Percentiles rank a stretch among this genome's conserved stretches.
phyloP scores from a whole-genome alignment of 2,329 filamentous ascomycete genomes.

The Colletotrichum plurivorum region DNA sequence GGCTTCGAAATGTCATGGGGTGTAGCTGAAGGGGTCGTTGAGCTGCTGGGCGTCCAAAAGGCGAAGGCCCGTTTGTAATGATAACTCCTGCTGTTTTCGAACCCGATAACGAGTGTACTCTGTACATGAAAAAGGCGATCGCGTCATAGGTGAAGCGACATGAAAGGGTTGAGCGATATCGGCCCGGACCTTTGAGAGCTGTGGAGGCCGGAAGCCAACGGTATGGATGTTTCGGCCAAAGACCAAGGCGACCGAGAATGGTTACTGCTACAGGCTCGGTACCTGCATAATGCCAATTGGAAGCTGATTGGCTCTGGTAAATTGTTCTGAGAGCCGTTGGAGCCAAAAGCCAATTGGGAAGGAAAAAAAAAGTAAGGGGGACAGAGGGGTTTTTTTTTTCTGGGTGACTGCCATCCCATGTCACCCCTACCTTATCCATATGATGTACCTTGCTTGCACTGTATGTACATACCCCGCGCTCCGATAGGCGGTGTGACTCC shows the following conservation, averaged over 20 bases:
- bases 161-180: neutral
- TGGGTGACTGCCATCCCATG: slow-evolving; percentile 31
- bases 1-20: slow-evolving; percentile 75
- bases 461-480: slow-evolving; percentile 31
- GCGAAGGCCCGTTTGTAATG: slow-evolving; percentile 12
- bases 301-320: neutral
- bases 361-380: neutral
- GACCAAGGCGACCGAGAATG: neutral
- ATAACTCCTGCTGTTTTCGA: neutral
- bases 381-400: neutral
- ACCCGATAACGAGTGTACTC: neutral
- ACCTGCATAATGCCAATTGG: neutral
- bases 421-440: neutral
- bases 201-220: too few species aligned
- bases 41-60: slow-evolving; percentile 49
- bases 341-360: neutral
- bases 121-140: neutral
- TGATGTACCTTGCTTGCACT: neutral
- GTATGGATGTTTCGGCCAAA: too few species aligned
- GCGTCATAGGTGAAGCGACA: neutral
- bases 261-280: neutral
- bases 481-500: slow-evolving; percentile 35
- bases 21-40: slow-evolving; percentile 64
- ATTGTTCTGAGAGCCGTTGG: neutral
- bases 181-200: neutral